These are phyloP conservation scores for Ramaria sp. DNA, from an alignment of 768 basidiomycete species.

Conservation along the genomic window DNA sequence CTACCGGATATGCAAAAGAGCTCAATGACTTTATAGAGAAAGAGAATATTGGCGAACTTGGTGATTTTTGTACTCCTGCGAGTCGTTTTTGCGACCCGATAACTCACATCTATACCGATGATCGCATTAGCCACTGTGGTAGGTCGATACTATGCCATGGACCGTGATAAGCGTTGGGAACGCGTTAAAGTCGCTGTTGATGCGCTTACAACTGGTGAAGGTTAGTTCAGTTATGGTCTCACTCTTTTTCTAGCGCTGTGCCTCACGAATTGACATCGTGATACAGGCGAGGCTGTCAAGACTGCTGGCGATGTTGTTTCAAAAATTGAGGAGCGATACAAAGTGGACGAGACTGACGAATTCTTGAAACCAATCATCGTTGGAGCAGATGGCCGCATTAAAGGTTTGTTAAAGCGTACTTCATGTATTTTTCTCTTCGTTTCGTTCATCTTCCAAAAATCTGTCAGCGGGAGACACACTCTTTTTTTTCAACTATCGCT, in stretches of 20 bases:
- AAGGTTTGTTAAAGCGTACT: constrained; percentile 37
- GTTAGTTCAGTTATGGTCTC: constrained; percentile 24
- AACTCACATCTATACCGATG: too few species aligned
- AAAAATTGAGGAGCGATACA: constrained; percentile 64
- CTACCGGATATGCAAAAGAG: constrained; percentile 66
- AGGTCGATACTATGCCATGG: constrained; percentile 95
- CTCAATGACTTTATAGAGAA: constrained; percentile 69
- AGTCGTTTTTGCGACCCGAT: not conserved
- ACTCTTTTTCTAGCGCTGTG: not conserved
- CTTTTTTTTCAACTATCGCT: constrained; percentile 97
- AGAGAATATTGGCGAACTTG: constrained; percentile 65
- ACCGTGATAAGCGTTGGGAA: constrained; percentile 95
- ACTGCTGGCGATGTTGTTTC: constrained; percentile 50
- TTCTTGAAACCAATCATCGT: constrained; percentile 93
- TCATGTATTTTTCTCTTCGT: constrained; percentile 2
- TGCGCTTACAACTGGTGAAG: constrained; percentile 63
- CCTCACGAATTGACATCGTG: not conserved
- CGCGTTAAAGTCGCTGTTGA: constrained; percentile 84
- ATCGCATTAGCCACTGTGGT: constrained; percentile 51
- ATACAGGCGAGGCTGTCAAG: constrained; percentile 30
- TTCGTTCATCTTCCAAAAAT: not conserved
- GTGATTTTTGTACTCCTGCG: not conserved
- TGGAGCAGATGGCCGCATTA: constrained; percentile 70
- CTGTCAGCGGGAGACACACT: constrained; percentile 69
- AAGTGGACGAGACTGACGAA: constrained; percentile 84